Base-by-base conservation (phyloP, 2,329 filamentous ascomycete genomes). In the Fusarium longipes region DNA sequence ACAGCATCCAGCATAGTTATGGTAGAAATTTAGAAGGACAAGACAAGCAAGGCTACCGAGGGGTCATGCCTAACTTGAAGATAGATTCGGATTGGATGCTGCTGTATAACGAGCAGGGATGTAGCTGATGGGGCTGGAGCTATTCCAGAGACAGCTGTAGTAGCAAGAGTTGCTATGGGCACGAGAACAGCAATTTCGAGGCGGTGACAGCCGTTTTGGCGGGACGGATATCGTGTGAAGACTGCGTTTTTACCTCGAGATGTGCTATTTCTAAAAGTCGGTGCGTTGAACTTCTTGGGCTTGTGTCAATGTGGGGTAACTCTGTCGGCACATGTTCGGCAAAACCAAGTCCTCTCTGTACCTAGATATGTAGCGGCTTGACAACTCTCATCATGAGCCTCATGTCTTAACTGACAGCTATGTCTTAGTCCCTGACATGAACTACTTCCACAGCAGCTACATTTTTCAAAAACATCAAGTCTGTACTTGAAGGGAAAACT, bases 1-100 rank as follows among this genome's bases (percentile, higher is more conserved):
- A 68, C 73, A 78, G 73, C 78, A 81, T 80, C 68, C 78, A 81
- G 77, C 80, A 82, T 82, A 76, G 74, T 81, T 74, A 70, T 73
- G 65, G 68, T 70, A 69, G 69, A 67, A 71, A 61, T 54, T 54
- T 45, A 62, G 47, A 54, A 68, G 70, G 74, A 69, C 71, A 73
- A 75, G 68, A 72, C 72, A 73, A 73, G 72, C 72, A 70, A 77
- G 77, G 78, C 79, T 80, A 81, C 77, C 76, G 76, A 74, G 74
- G 73, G 76, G 77, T 78, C 79, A 81, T 80, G 76, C 77, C 77
- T 76, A 69, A 49, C 45, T 49, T 18, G 24, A 67, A 65, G 59
- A 44, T 51, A 36, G 33, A 38, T 63, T 50, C 52, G 59, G 60
- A 45, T 58, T 63, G 59, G 61, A 70, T 61, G 61, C 40, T 55